Evolutionary conservation across 495 filamentous ascomycete species (phyloP), one percentile per base, ranked within the genome.

Genomic region (Penicillium canescens): DNA sequence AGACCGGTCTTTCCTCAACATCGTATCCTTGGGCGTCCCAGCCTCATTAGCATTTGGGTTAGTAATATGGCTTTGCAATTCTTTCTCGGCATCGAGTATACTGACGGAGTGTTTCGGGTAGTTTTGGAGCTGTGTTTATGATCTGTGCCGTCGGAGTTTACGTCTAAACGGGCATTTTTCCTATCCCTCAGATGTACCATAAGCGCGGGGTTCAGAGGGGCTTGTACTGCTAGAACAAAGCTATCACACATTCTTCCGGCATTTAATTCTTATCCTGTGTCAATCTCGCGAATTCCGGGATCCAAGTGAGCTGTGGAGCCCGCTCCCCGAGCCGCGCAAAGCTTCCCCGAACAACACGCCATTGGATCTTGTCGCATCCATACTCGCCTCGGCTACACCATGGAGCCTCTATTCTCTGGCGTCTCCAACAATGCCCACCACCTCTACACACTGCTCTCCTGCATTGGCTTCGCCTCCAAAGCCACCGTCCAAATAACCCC

Each of bases 111-210:
- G 42, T 65, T 31, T 53, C 5, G 9, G 46, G 3, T 66, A 98
- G 94, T 38, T 91, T 97, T 69, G 94, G 95, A 56, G 89, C 93
- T 41, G 91, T 98, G 18, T 96, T 90, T 79, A 93, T 96, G 86
- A 97, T 98, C 68, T 98, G 94, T 73, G 94, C 91, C 20, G 94
- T 92, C 68, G 94, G 94, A 65, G 95, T 98, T 66, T 98, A 98
- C 86, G 94, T 98, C 73, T 98, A 85, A 78, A 31, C 50, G 37
- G 67, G 75, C 74, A 72, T 53, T 73, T 74, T 77, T 54, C 38
- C 46, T 62, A 53, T 52, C 46, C 60, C 53, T 64, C 56, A 52
- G 21, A 72, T 76, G 72, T 75, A 74, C 69, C 52, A 71, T 69
- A 69, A 62, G 55, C 60, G 56, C 62, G 62, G 61, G 64, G 60